Conservation (phyloP, 2,329 filamentous ascomycete genomes). For the Phialophora tarda region DNA sequence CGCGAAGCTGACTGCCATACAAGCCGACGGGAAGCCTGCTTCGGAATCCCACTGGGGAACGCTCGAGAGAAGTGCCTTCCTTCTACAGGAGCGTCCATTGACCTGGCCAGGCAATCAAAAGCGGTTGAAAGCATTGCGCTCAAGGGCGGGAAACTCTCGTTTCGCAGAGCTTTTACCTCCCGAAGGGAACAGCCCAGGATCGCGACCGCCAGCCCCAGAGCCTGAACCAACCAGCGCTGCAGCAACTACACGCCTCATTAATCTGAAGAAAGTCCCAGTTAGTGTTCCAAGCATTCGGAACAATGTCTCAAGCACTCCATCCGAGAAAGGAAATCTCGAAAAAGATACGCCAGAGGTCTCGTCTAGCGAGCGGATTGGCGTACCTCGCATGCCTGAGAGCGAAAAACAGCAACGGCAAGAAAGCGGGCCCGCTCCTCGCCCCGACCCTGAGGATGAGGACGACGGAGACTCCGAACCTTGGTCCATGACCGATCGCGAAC, state of each 20-base stretch:
- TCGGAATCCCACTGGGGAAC: slow-evolving; percentile 8
- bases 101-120: slow-evolving; percentile 16
- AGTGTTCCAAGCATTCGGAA: slow-evolving; percentile 28
- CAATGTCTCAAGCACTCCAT: slow-evolving; percentile 15
- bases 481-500: slow-evolving; percentile 19
- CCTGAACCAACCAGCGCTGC: not conserved
- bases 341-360: slow-evolving; percentile 7
- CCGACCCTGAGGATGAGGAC: not conserved
- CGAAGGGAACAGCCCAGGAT: not conserved
- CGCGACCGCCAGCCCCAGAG: not conserved
- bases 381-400: not conserved
- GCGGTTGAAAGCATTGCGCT: slow-evolving; percentile 11
- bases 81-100: slow-evolving; percentile 11
- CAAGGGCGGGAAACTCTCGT: not conserved
- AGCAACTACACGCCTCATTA: slow-evolving; percentile 1
- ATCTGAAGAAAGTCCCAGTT: slow-evolving; percentile 26
- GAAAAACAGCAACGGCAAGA: not conserved
- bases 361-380: not conserved
- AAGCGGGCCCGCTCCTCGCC: not conserved
- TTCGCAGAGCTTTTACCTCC: slow-evolving; percentile 12
- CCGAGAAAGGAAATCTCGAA: slow-evolving; percentile 18
- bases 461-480: slow-evolving; percentile 1
- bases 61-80: slow-evolving; percentile 13
- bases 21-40: not conserved
- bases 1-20: not conserved